These are phyloP conservation scores for Cryphonectria naterciae DNA, from an alignment of 2,329 filamentous ascomycete genomes.

Conservation along the genomic window DNA sequence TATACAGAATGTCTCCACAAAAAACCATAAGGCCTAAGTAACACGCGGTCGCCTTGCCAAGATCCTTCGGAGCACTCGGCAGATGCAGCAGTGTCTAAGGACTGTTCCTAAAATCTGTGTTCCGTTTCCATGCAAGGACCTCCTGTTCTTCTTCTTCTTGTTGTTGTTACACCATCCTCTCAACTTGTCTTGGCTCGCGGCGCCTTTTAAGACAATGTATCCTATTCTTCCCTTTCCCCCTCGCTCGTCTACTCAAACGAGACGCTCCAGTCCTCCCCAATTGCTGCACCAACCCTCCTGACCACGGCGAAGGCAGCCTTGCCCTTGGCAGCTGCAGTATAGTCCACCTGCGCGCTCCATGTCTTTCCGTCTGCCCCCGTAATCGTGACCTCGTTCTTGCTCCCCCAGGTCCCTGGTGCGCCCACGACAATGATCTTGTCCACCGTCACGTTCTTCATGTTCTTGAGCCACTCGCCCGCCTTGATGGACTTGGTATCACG, in stretches of 20 bases:
- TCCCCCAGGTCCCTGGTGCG: conserved; percentile 73
- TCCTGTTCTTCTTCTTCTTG: too few species aligned
- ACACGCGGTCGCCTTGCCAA: conserved; percentile 4
- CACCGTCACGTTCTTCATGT: conserved; percentile 76
- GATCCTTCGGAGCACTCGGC: background rate
- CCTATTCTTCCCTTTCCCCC: background rate
- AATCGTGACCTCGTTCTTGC: conserved; percentile 62
- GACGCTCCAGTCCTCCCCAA: conserved; percentile 59
- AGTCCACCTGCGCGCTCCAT: conserved; percentile 65
- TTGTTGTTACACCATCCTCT: conserved; percentile 8
- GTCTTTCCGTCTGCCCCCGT: conserved; percentile 54
- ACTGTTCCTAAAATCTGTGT: conserved; percentile 2
- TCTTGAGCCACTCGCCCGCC: conserved; percentile 75
- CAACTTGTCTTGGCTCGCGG: background rate
- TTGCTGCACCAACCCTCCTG: conserved; percentile 54
- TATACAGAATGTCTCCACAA: background rate
- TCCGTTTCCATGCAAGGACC: background rate
- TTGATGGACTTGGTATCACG: conserved; percentile 60
- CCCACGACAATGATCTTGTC: conserved; percentile 86
- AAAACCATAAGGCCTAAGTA: background rate
- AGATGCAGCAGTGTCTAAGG: conserved; percentile 7
- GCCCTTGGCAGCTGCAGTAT: conserved; percentile 51
- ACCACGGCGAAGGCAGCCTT: conserved; percentile 57
- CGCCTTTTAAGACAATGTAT: background rate
- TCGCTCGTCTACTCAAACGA: conserved; percentile 38